Conservation (phyloP, 2,329 filamentous ascomycete genomes). For the Hyphodiscus sp. region DNA sequence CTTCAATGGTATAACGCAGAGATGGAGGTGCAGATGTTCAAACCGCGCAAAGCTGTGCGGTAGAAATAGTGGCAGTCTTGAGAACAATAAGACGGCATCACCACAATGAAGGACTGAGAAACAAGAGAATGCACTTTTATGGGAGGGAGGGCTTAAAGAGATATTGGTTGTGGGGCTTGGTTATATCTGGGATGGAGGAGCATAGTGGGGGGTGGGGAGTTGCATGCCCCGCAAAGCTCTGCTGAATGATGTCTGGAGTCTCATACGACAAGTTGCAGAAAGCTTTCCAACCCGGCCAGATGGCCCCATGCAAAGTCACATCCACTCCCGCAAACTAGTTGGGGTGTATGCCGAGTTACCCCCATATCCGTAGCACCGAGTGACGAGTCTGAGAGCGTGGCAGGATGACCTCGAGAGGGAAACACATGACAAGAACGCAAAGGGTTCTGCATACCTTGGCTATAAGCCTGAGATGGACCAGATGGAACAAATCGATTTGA, state of each 20-base stretch:
- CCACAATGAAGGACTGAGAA: conserved; percentile 7
- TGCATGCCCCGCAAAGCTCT: conserved; percentile 20
- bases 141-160: background rate
- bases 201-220: conserved; percentile 11
- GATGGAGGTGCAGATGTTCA: conserved; percentile 74
- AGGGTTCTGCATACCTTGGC: background rate
- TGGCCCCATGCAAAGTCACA: conserved; percentile 18
- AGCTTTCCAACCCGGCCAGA: conserved; percentile 21
- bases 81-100: conserved; percentile 73
- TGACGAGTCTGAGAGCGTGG: background rate
- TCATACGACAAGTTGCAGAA: background rate
- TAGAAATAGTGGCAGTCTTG: conserved; percentile 93
- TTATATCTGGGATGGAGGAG: conserved; percentile 20
- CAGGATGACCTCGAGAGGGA: background rate
- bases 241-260: conserved; percentile 1
- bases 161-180: conserved; percentile 11
- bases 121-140: background rate
- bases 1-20: conserved; percentile 64
- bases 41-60: conserved; percentile 78
- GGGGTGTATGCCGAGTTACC: conserved; percentile 14
- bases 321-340: conserved; percentile 22
- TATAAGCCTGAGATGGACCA: background rate
- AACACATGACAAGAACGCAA: background rate
- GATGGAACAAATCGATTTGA: background rate
- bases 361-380: conserved; percentile 10